Evolutionary conservation across 805 yeast genomes (phyloP).

Genomic region (Dipodascopsis uninucleata): DNA sequence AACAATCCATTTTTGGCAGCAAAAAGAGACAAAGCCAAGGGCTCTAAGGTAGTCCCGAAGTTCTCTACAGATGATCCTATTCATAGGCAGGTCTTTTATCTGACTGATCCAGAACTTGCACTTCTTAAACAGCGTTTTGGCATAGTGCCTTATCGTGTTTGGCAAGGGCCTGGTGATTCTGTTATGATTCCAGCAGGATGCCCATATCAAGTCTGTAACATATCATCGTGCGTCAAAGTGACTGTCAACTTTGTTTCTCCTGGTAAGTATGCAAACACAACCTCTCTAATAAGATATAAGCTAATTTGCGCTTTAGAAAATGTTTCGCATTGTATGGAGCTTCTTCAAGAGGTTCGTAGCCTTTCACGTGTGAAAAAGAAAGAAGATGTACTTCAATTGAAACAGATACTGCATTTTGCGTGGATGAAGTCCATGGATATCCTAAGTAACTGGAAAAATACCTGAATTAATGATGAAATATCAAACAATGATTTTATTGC

Average conservation of each 20-base stretch:
- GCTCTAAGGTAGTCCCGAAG: constrained; percentile 2
- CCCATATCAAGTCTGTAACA: constrained; percentile 25
- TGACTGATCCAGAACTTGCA: constrained; percentile 18
- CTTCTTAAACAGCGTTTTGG: constrained; percentile 17
- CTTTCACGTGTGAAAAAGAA: constrained; percentile 18
- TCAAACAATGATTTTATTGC: too few species aligned
- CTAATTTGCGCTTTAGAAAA: constrained; percentile 14
- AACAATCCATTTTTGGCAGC: constrained; percentile 11
- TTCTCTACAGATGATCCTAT: constrained; percentile 20
- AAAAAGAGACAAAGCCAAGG: constrained; percentile 9
- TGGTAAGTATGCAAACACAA: constrained; percentile 6
- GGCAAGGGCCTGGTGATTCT: constrained; percentile 27
- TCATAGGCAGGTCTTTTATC: constrained; percentile 22
- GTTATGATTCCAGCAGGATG: constrained; percentile 28
- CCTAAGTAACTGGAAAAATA: too few species aligned
- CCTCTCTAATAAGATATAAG: background rate
- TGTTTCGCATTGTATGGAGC: constrained; percentile 10
- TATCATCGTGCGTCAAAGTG: constrained; percentile 23
- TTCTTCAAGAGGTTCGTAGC: constrained; percentile 16
- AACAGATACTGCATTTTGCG: constrained; percentile 17
- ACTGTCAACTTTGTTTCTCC: constrained; percentile 26
- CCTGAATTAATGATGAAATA: too few species aligned
- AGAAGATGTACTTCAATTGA: constrained; percentile 23
- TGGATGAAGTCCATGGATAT: constrained; percentile 12
- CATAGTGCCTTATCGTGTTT: constrained; percentile 16